Evolutionary conservation across 495 filamentous ascomycete genomes (phyloP), one percentile per base, ranked within the genome.

Genomic region (Penicillium fimorum): DNA sequence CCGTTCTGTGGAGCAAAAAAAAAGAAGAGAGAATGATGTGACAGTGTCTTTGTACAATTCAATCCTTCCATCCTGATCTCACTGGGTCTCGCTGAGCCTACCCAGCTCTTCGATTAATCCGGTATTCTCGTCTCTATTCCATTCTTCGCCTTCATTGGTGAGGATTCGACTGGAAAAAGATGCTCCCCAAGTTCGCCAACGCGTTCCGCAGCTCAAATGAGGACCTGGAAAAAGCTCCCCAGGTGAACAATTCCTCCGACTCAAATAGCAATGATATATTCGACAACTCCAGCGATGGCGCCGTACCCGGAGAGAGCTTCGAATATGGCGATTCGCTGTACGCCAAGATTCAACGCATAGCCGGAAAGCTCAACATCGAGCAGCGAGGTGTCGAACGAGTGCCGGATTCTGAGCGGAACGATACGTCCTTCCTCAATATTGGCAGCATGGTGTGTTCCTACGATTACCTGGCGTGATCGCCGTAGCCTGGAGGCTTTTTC

Each of bases 381-480:
- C 85, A 80, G 71, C 79, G 90, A 63, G 90, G 90, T 47, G 89
- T 93, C 49, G 89, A 93, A 74, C 81, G 89, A 25, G 89, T 93
- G 46, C 89, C 89, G 0, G 82, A 82, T 37, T 77, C 85, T 55
- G 89, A 95, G 75, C 77, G 87, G 61, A 85, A 79, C 17, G 85
- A 90, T 69, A 81, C 76, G 38, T 84, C 78, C 30, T 78, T 87
- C 64, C 71, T 79, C 62, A 87, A 89, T 67, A 79, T 91, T 57
- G 86, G 84, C 35, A 90, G 86, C 44, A 82, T 93, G 85, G 89
- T 92, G 80, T 62, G 80, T 70, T 61, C 40, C 37, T 50, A 35
- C 45, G 37, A 57, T 59, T 59, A 45, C 52, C 46, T 24, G 50
- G 56, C 47, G 47, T 47, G 54, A 43, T 58, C 47, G 47, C 47